phyloP scores from a whole-genome alignment of 345 rosid species.

The Geranium brycei region DNA sequence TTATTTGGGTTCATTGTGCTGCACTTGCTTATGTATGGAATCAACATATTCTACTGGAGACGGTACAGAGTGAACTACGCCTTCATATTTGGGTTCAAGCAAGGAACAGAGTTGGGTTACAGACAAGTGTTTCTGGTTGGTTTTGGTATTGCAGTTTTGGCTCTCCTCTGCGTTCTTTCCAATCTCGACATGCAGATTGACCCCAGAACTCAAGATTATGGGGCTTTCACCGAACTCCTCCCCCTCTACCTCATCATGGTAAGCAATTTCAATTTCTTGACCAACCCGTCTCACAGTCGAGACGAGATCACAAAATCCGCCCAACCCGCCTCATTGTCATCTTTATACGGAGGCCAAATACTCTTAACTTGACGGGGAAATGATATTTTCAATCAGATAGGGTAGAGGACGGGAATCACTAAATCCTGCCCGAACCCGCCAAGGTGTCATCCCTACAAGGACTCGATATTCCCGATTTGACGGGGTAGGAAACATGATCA shows the following conservation, averaged over 20 bases:
- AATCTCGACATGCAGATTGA: slow-evolving; percentile 87
- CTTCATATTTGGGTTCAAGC: slow-evolving; percentile 70
- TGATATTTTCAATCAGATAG: too few species aligned
- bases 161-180: slow-evolving; percentile 39
- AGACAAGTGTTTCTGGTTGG: slow-evolving; percentile 48
- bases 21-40: slow-evolving; percentile 56
- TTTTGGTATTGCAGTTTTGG: slow-evolving; percentile 40
- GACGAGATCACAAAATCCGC: too few species aligned
- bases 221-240: slow-evolving; percentile 51
- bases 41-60: slow-evolving; percentile 57
- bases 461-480: too few species aligned
- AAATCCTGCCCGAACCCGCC: too few species aligned
- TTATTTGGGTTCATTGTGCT: slow-evolving; percentile 51
- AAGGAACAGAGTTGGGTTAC: slow-evolving; percentile 53
- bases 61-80: slow-evolving; percentile 49
- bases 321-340: too few species aligned
- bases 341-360: too few species aligned
- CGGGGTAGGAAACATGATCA: too few species aligned
- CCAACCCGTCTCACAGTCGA: too few species aligned
- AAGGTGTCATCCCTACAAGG: too few species aligned
- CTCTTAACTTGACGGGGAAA: too few species aligned
- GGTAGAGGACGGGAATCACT: too few species aligned
- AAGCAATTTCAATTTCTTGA: slow-evolving; percentile 11
- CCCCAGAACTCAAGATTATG: slow-evolving; percentile 37
- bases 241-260: slow-evolving; percentile 53